These are phyloP conservation scores for Litsea cubeba DNA, from an alignment of 164 flowering plant genomes.

Conservation along the genomic window DNA sequence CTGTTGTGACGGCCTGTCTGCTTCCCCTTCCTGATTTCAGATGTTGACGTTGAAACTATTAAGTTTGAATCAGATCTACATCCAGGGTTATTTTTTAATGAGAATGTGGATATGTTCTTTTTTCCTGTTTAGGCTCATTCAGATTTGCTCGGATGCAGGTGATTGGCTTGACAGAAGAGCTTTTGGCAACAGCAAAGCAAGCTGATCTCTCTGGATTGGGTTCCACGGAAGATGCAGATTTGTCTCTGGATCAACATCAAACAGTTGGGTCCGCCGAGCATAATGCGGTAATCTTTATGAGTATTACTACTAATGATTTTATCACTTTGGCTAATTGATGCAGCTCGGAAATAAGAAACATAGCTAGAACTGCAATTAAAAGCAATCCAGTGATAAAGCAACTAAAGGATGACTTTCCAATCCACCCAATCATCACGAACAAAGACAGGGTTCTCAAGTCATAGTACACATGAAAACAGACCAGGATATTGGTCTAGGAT, in stretches of 20 bases:
- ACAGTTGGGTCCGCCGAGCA: slow-evolving; percentile 25
- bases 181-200: slow-evolving; percentile 80
- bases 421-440: too few species aligned
- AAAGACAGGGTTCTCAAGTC: too few species aligned
- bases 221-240: slow-evolving; percentile 30
- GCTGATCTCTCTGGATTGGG: slow-evolving; percentile 43
- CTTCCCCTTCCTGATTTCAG: slow-evolving; percentile 60
- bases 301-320: too few species aligned
- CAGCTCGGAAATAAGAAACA: too few species aligned
- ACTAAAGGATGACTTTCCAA: too few species aligned
- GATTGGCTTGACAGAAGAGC: slow-evolving; percentile 88
- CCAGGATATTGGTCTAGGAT: too few species aligned
- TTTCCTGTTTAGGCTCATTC: slow-evolving; percentile 9
- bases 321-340: too few species aligned
- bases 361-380: too few species aligned
- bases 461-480: too few species aligned
- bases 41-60: slow-evolving; percentile 62
- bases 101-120: slow-evolving; percentile 8
- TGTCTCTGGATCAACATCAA: slow-evolving; percentile 26
- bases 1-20: slow-evolving; percentile 64
- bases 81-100: slow-evolving; percentile 12
- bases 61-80: slow-evolving; percentile 42
- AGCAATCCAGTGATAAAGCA: too few species aligned
- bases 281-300: slow-evolving; percentile 27
- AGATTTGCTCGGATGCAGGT: slow-evolving; percentile 54